These are phyloP conservation scores for Cystofilobasidium capitatum DNA, from an alignment of 768 basidiomycete genomes.

Conservation along the genomic window DNA sequence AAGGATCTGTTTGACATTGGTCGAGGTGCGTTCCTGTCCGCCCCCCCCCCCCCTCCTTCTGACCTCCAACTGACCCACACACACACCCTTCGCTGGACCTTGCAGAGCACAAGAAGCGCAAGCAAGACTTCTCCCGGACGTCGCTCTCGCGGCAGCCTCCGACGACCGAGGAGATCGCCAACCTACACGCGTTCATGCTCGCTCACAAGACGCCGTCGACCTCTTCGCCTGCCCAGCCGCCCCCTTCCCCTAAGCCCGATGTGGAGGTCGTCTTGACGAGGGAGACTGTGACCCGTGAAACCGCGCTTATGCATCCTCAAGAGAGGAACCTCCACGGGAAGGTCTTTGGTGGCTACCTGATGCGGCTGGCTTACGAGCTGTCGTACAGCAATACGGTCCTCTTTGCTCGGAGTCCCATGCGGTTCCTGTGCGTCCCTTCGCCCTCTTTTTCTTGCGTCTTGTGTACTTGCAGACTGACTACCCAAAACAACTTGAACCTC, in stretches of 20 bases:
- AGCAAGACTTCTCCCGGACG: conserved; percentile 48
- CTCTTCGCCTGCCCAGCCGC: too few species aligned
- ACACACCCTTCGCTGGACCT: neutral
- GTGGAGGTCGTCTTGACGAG: conserved; percentile 59
- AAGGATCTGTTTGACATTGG: conserved; percentile 55
- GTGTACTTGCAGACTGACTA: conserved; percentile 50
- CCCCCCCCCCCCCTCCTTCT: neutral
- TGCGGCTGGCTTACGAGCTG: conserved; percentile 65
- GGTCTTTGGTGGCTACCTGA: conserved; percentile 40
- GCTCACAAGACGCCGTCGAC: conserved; percentile 44
- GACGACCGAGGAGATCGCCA: conserved; percentile 55
- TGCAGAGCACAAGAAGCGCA: conserved; percentile 51
- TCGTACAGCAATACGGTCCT: conserved; percentile 21
- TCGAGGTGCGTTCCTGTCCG: conserved; percentile 47
- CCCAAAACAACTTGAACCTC: conserved; percentile 43
- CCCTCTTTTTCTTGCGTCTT: neutral
- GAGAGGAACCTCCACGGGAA: too few species aligned
- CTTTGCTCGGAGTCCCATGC: neutral
- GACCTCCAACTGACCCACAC: neutral
- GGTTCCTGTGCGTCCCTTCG: conserved; percentile 22
- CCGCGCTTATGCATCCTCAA: conserved; percentile 12
- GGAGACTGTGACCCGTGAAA: conserved; percentile 1
- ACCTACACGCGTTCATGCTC: conserved; percentile 61
- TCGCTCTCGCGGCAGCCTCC: conserved; percentile 67
- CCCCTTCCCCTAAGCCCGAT: too few species aligned